Evolutionary conservation across 192 early-diverging fungal genomes (phyloP).

Genomic region (Linderina pennispora): DNA sequence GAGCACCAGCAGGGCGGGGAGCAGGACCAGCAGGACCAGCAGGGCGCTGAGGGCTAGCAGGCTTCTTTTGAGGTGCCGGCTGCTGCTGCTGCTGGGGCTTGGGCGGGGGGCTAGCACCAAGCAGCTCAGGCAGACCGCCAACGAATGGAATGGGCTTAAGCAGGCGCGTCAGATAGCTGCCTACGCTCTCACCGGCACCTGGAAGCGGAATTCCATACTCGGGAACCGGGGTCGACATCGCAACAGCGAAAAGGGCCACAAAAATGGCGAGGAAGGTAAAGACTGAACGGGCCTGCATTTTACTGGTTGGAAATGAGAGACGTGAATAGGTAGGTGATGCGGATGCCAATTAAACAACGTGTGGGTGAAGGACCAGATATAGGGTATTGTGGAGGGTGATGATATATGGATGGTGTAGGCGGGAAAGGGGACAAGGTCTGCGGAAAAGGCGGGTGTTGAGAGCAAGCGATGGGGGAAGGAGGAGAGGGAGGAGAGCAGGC

Average conservation of each 20-base stretch:
- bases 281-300: constrained; percentile 24
- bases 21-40: background rate
- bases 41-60: background rate
- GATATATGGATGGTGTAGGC: too few relatives aligned
- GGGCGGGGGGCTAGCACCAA: constrained; percentile 22
- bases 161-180: constrained; percentile 36
- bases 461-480: too few relatives aligned
- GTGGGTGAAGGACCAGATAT: too few relatives aligned
- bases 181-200: constrained; percentile 18
- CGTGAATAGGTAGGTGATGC: background rate
- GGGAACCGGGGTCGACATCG: constrained; percentile 15
- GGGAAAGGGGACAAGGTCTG: too few relatives aligned
- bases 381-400: too few relatives aligned
- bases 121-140: constrained; percentile 20
- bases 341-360: background rate
- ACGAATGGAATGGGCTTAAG: constrained; percentile 24
- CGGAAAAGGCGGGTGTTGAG: too few relatives aligned
- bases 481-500: too few relatives aligned
- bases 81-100: constrained; percentile 15
- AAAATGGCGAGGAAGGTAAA: constrained; percentile 11
- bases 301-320: background rate
- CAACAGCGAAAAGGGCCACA: constrained; percentile 13
- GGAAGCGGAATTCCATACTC: constrained; percentile 37
- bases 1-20: too few relatives aligned
- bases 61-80: constrained; percentile 1